Percentiles rank a stretch among this genome's conserved stretches.
phyloP scores from a whole-genome alignment of 139 green algal species.

The Closterium sp. region DNA sequence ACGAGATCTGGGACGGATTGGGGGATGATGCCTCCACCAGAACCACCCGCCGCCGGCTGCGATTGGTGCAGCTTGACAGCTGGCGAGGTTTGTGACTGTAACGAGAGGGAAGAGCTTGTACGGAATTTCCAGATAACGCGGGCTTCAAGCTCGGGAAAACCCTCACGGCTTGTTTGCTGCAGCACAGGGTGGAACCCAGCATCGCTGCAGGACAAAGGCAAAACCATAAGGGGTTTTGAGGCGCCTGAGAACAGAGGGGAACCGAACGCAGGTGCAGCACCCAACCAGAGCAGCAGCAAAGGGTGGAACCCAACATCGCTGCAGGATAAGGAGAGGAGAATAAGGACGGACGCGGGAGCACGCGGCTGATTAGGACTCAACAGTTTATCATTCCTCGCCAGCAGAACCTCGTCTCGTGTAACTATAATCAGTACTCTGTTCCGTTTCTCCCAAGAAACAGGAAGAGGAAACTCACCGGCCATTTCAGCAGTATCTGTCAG shows the following conservation, averaged over 20 bases:
- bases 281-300: background rate
- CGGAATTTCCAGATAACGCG: background rate
- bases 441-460: background rate
- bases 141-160: background rate
- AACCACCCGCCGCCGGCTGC: background rate
- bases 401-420: background rate
- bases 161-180: background rate
- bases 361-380: background rate
- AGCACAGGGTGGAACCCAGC: background rate
- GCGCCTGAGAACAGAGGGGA: too few relatives aligned
- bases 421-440: too few relatives aligned
- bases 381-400: background rate
- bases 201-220: background rate
- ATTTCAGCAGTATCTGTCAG: background rate
- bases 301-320: background rate
- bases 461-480: background rate
- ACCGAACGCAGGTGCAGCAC: too few relatives aligned
- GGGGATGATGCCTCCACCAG: background rate
- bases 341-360: background rate
- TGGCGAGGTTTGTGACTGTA: background rate
- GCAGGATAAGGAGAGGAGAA: background rate
- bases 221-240: too few relatives aligned
- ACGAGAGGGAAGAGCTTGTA: background rate
- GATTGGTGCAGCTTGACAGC: background rate
- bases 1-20: background rate